Evolutionary conservation across 1,284 basidiomycete genomes (phyloP).

Genomic region (Rhodotorula sp.): DNA sequence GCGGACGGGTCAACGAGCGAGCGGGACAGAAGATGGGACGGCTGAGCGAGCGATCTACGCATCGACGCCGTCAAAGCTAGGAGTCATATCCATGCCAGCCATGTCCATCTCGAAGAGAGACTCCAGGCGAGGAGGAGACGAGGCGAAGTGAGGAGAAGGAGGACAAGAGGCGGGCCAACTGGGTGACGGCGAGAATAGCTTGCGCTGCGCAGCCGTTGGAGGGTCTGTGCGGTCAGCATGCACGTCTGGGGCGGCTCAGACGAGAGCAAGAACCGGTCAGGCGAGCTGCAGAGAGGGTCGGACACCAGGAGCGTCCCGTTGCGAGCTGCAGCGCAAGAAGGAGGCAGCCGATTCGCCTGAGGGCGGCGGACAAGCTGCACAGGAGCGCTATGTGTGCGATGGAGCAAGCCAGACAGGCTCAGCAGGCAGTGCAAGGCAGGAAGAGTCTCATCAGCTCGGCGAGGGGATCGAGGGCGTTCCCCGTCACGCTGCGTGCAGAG

Average conservation of each 20-base stretch:
- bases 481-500: too few relatives aligned
- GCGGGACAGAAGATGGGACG: too few relatives aligned
- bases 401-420: too few relatives aligned
- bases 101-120: neutral
- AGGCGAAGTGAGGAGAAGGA: slow-evolving; percentile 2
- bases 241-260: neutral
- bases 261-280: too few relatives aligned
- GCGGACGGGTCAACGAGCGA: neutral
- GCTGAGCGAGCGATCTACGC: neutral
- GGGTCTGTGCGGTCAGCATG: neutral
- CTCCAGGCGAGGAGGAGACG: neutral
- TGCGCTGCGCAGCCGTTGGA: neutral
- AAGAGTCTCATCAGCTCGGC: too few relatives aligned
- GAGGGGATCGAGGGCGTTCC: too few relatives aligned
- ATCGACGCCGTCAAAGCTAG: neutral
- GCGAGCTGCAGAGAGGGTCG: neutral
- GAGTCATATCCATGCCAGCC: neutral
- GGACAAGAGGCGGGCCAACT: neutral
- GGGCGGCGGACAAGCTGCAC: neutral
- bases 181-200: neutral
- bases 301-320: neutral
- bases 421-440: too few relatives aligned
- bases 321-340: neutral
- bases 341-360: neutral
- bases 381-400: too few relatives aligned